Conservation (phyloP, 768 basidiomycete species). For the Phylloporus arenicola region DNA sequence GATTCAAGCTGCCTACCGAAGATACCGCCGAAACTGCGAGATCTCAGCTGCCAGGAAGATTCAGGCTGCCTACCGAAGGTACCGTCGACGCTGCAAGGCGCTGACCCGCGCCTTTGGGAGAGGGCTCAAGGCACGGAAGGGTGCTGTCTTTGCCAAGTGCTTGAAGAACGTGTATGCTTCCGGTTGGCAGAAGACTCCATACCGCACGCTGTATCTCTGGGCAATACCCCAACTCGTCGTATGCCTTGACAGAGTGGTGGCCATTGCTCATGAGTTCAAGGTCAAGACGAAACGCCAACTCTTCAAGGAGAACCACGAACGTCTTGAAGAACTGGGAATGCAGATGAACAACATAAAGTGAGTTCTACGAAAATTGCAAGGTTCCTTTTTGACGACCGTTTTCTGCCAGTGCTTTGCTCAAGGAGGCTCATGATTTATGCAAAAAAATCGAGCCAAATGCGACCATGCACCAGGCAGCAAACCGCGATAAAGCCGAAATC, state of each 20-base stretch:
- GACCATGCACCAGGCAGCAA: constrained; percentile 20
- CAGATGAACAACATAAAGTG: constrained; percentile 32
- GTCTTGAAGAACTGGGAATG: constrained; percentile 31
- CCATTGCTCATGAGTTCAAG: constrained; percentile 27
- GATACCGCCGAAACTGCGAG: constrained; percentile 1
- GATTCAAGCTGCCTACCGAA: constrained; percentile 20
- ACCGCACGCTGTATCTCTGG: constrained; percentile 34
- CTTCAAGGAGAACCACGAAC: constrained; percentile 27
- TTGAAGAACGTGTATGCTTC: constrained; percentile 22
- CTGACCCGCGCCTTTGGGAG: constrained; percentile 9
- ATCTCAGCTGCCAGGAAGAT: constrained; percentile 18
- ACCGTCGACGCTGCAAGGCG: constrained; percentile 1
- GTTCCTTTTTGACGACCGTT: background rate
- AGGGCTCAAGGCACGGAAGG: constrained; percentile 18
- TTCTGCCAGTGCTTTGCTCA: constrained; percentile 22
- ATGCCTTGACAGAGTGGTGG: constrained; percentile 35
- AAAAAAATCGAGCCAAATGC: constrained; percentile 30
- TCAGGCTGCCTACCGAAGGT: constrained; percentile 13
- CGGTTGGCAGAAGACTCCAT: constrained; percentile 27
- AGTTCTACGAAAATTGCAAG: constrained; percentile 3
- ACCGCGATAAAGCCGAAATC: constrained; percentile 20
- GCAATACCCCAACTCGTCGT: constrained; percentile 38
- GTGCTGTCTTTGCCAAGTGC: constrained; percentile 26
- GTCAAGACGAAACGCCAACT: constrained; percentile 27
- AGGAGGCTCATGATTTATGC: constrained; percentile 24